Base-by-base conservation (phyloP, 148 eudicot genomes). In the Silene conica region DNA sequence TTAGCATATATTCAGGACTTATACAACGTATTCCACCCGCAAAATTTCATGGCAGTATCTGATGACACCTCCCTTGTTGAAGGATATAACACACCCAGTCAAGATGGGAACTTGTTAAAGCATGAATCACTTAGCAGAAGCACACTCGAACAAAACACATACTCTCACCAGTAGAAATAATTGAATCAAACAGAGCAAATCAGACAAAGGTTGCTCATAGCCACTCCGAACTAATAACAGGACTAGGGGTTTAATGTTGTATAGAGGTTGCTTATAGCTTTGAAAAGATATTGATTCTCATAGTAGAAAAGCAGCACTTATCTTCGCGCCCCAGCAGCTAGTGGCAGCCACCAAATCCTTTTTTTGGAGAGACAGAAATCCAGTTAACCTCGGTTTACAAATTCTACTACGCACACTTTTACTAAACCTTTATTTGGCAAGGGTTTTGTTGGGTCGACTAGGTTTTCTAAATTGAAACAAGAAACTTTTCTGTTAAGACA, bases 1-100 rank as follows among this genome's bases (percentile, higher is more conserved):
- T 50, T 28, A 66, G 52, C 71, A 82, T 16, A 82, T 16, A 69
- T n/a, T 66, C 28, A 25, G 18, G 76, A 56, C 22, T 69, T 68
- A 73, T 18, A 80, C 71, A 80, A 57, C 26, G 31, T 63, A 74
- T 23, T 58, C 74, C 67, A 23, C 50, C 77, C n/a, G 16, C 65
- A 52, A 76, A 72, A 55, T 54, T 48, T 61, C 52, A 80, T 59
- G 74, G 74, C 25, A 43, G 19, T 67, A 50, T 72, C 70, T 21
- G 64, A 21, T 48, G 67, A 76, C 41, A 76, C 25, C 52, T 75
- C 71, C 63, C 73, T 59, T n/a, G 63, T 23, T 41, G 70, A 73
- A 57, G 61, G 34, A 76, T 15, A 63, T 25, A 48, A 72, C 73
- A 74, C 31, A 54, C 58, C 28, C 69, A 31, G 72, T 23, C 70